Percentiles rank a stretch among this genome's conserved stretches.
phyloP scores from a whole-genome alignment of 495 filamentous ascomycete species.

The Tetracladium setigerum region DNA sequence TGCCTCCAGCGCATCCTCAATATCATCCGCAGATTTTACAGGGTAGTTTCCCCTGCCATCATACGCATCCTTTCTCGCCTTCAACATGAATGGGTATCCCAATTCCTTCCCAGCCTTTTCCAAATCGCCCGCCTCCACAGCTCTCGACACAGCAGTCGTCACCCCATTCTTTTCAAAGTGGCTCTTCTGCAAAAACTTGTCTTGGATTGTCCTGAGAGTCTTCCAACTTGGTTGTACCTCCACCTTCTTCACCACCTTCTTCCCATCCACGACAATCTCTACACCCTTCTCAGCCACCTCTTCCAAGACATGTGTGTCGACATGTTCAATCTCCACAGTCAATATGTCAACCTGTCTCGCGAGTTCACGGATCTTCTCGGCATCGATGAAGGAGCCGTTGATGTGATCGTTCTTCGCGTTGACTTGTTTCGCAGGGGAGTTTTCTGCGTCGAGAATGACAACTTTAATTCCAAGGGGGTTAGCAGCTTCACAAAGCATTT shows the following conservation, averaged over 20 bases:
- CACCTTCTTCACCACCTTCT: constrained; percentile 33
- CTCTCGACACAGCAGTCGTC: constrained; percentile 60
- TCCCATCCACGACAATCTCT: constrained; percentile 36
- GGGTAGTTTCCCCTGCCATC: constrained; percentile 90
- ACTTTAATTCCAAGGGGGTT: constrained; percentile 78
- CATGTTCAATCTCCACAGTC: constrained; percentile 97
- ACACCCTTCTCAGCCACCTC: constrained; percentile 58
- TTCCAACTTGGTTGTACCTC: constrained; percentile 81
- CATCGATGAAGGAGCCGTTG: constrained; percentile 77
- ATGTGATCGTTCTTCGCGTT: constrained; percentile 69
- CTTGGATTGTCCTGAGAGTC: constrained; percentile 88
- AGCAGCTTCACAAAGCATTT: constrained; percentile 92
- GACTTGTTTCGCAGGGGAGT: constrained; percentile 86
- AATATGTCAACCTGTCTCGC: constrained; percentile 73
- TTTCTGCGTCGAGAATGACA: constrained; percentile 69
- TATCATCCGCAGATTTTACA: constrained; percentile 58
- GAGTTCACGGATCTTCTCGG: constrained; percentile 65
- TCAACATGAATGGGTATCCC: constrained; percentile 91
- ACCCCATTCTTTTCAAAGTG: constrained; percentile 61
- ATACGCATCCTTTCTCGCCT: constrained; percentile 87
- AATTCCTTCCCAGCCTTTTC: constrained; percentile 53
- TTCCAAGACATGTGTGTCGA: constrained; percentile 86
- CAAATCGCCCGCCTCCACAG: constrained; percentile 48
- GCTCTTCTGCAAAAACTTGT: constrained; percentile 91
- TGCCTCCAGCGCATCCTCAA: constrained; percentile 57